Evolutionary conservation across 768 basidiomycete species (phyloP).

Genomic region (Phanerochaete sordida): DNA sequence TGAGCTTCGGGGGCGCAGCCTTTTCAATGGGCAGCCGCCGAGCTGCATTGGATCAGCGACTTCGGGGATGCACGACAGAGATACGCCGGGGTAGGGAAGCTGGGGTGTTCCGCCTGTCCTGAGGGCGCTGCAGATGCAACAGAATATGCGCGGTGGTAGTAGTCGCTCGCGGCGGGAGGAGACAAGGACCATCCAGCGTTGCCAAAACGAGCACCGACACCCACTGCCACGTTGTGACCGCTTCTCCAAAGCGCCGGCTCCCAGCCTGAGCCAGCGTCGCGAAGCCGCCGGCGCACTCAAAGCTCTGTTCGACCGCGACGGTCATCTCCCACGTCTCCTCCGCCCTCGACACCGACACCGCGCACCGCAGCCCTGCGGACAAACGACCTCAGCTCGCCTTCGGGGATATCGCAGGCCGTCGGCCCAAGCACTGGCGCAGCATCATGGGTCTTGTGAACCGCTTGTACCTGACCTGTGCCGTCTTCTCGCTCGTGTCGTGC

Average conservation of each 20-base stretch:
- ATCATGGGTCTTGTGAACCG: constrained; percentile 14
- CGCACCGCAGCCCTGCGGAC: background rate
- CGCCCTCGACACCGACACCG: background rate
- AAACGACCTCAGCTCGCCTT: too few relatives aligned
- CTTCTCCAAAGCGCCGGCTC: background rate
- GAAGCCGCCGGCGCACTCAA: background rate
- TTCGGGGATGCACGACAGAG: too few relatives aligned
- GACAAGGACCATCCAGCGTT: background rate
- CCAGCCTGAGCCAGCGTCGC: background rate
- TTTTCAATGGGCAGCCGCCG: background rate
- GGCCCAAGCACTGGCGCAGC: background rate
- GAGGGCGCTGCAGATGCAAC: background rate
- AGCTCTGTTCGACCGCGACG: background rate
- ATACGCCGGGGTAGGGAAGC: too few relatives aligned
- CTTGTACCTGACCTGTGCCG: constrained; percentile 17
- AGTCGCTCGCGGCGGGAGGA: background rate
- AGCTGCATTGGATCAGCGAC: background rate
- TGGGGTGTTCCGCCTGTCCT: background rate
- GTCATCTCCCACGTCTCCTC: background rate
- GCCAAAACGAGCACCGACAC: constrained; percentile 2
- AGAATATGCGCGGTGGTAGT: background rate
- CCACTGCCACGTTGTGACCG: constrained; percentile 4
- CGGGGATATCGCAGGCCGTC: background rate
- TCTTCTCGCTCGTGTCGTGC: constrained; percentile 19
- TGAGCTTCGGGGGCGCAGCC: background rate